Base-by-base conservation (phyloP, 768 basidiomycete species). In the Suillus variegatus region DNA sequence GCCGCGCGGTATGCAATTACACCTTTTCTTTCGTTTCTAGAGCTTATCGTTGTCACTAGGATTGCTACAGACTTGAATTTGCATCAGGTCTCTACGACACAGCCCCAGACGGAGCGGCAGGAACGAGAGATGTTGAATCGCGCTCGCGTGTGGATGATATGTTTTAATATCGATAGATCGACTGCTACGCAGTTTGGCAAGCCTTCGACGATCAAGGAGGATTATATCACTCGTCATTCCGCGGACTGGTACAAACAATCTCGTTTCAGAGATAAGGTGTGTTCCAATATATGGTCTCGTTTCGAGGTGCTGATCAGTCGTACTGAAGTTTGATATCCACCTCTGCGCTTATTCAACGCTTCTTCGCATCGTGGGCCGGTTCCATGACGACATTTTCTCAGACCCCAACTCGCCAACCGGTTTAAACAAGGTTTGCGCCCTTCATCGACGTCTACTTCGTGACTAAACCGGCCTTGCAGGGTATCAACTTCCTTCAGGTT, bases 41-140 rank as follows among this genome's bases (percentile, higher is more conserved):
- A 13, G 35, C 49, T 66, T 16, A 64, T 10, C 38, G 18, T 13
- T 13, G 7, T 47, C 16, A 25, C 36, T 61, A 91, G 90, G 63
- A 90, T 95, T 73, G 95, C 94, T 5, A 95, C 94, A 2, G 95
- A 96, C 73, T 81, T 97, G 51, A 95, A 95, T 74, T 77, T 96
- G 28, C 94, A 94, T 69, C 86, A 89, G 57, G 86, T 85, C 10
- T 80, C 87, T 10, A 79, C 79, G 10, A 80, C 80, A 6, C 87
- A 89, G 69, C 84, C 88, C n/a, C 82, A 86, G 63, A 88, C 84
- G 28, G 92, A 94, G 76, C 86, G 82, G 44, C 87, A 91, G 67
- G 91, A 92, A 68, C 83, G 94, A 20, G 94, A 96, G 78, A 84
- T 92, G 41, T 77, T 95, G 71, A 96, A 97, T 74, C 87, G 91